Conservation (phyloP, 768 basidiomycete species). For the Trichaptum fuscoviolaceum region DNA sequence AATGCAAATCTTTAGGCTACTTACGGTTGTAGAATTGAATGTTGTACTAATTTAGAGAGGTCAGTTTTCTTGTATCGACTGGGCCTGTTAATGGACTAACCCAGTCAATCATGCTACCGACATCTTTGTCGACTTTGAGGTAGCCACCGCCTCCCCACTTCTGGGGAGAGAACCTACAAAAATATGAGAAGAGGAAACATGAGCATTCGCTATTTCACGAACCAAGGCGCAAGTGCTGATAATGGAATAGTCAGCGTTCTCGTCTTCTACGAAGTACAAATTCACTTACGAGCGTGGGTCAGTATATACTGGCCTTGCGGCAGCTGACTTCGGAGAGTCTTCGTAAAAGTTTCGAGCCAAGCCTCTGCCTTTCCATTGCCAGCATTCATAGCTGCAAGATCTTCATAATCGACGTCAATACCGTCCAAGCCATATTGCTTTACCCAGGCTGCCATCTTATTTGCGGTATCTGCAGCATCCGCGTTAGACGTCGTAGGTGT, state of each 20-base stretch:
- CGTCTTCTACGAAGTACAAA: not conserved
- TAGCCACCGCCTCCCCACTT: slow-evolving; percentile 42
- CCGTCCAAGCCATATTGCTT: slow-evolving; percentile 23
- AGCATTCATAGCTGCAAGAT: slow-evolving; percentile 25
- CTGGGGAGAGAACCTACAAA: slow-evolving; percentile 7
- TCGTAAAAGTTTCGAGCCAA: slow-evolving; percentile 53
- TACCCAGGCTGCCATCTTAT: slow-evolving; percentile 30
- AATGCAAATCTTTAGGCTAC: slow-evolving; percentile 8
- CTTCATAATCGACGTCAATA: slow-evolving; percentile 22
- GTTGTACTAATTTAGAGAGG: slow-evolving; percentile 13
- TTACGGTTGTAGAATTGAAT: slow-evolving; percentile 30
- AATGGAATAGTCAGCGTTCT: not conserved
- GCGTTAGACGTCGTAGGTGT: slow-evolving; percentile 26
- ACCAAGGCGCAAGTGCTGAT: slow-evolving; percentile 46
- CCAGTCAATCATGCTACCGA: slow-evolving; percentile 62
- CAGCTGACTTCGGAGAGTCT: slow-evolving; percentile 41
- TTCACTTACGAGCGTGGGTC: slow-evolving; percentile 48
- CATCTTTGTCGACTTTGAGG: slow-evolving; percentile 43
- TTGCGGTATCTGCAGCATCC: slow-evolving; percentile 28
- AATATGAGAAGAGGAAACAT: slow-evolving; percentile 7
- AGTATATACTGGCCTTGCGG: slow-evolving; percentile 45
- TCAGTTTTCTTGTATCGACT: not conserved
- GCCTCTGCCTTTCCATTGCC: slow-evolving; percentile 26
- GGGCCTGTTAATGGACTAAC: slow-evolving; percentile 22
- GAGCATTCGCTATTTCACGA: slow-evolving; percentile 34